Percentiles rank a stretch among this genome's conserved stretches.
Evolutionary conservation across 106 monocot species (phyloP).

Genomic region (Phalaenopsis equestris): DNA sequence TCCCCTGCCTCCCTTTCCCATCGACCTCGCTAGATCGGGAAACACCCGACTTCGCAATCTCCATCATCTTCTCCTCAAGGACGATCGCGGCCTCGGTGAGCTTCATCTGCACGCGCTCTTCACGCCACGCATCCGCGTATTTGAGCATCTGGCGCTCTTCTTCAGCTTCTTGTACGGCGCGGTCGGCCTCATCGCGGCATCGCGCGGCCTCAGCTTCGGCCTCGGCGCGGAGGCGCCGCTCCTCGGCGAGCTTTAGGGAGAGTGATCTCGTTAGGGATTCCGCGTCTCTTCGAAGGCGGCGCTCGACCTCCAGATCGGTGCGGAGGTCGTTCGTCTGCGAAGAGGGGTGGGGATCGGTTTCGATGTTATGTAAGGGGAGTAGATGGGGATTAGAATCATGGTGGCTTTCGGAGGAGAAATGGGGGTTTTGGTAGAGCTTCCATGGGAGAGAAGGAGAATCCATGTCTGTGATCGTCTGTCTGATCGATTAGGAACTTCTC

Average conservation of each 20-base stretch:
- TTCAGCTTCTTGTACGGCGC: no score
- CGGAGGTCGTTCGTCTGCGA: constrained; percentile 20
- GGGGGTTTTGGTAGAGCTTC: constrained; percentile 55
- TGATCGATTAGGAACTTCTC: neutral
- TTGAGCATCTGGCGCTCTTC: constrained; percentile 22
- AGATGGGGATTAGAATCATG: neutral
- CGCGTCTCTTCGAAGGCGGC: constrained; percentile 28
- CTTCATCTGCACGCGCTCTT: constrained; percentile 23
- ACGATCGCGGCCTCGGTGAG: constrained; percentile 32
- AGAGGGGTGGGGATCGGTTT: neutral
- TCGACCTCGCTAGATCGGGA: neutral
- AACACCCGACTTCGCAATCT: neutral
- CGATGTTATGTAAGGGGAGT: no score
- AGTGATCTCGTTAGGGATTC: constrained; percentile 25
- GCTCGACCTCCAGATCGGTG: constrained; percentile 45
- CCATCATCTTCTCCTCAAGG: constrained; percentile 34
- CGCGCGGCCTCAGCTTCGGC: no score
- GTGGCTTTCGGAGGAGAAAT: constrained; percentile 11
- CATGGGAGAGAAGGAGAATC: constrained; percentile 7
- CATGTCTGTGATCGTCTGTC: neutral
- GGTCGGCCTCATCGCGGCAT: no score
- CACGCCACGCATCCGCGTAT: neutral
- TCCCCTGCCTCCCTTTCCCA: constrained; percentile 7
- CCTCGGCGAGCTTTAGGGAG: constrained; percentile 28
- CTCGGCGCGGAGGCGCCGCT: constrained; percentile 26